These are phyloP conservation scores for Penicillium manginii DNA, from an alignment of 495 filamentous ascomycete species.

Conservation along the genomic window DNA sequence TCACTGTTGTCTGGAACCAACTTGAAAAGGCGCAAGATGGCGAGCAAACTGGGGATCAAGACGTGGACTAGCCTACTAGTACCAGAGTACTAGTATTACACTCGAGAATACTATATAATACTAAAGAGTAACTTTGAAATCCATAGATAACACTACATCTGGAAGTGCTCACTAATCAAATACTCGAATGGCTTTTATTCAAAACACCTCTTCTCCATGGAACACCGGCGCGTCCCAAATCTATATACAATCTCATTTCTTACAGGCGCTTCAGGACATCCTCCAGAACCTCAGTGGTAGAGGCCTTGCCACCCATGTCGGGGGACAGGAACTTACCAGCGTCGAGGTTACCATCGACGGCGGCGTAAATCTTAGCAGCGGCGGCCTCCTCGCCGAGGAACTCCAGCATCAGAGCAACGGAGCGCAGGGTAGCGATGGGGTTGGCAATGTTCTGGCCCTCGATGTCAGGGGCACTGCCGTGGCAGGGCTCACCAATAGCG, in stretches of 20 bases:
- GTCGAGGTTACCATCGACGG: conserved; percentile 89
- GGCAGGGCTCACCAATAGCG: conserved; percentile 97
- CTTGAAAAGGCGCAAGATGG: neutral
- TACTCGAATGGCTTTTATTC: conserved; percentile 6
- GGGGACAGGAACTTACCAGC: conserved; percentile 82
- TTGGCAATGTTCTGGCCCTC: conserved; percentile 91
- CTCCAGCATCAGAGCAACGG: conserved; percentile 92
- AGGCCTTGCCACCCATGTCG: conserved; percentile 88
- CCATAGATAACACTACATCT: neutral
- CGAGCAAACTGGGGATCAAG: neutral
- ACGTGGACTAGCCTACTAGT: neutral
- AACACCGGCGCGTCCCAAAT: conserved; percentile 6
- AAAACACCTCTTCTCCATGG: conserved; percentile 6
- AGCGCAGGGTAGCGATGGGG: conserved; percentile 92
- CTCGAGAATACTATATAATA: neutral
- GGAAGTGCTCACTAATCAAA: neutral
- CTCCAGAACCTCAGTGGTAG: conserved; percentile 83
- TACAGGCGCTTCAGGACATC: conserved; percentile 89
- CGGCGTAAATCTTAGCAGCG: conserved; percentile 84
- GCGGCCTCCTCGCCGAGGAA: conserved; percentile 86
- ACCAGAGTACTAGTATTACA: neutral
- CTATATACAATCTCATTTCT: conserved; percentile 30
- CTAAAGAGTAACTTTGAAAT: too few species aligned
- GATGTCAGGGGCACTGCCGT: conserved; percentile 95
- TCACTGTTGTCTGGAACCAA: conserved; percentile 60